These are phyloP conservation scores for Heracleum sosnowskyi DNA, from an alignment of 129 eudicot genomes.

Conservation along the genomic window DNA sequence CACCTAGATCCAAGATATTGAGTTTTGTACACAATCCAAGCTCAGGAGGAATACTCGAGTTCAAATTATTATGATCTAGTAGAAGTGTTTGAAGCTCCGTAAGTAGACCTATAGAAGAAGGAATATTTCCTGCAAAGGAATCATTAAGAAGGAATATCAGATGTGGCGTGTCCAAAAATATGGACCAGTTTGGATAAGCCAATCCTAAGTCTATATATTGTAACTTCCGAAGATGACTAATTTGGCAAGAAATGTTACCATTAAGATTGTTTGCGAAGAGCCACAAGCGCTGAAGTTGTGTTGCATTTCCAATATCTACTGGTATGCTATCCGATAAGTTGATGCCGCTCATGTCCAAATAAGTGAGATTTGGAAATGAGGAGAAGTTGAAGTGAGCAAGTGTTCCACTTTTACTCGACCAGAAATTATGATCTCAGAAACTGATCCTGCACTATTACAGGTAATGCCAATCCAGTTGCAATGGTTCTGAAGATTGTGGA, in stretches of 20 bases:
- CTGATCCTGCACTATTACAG: conserved; percentile 33
- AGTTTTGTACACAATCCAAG: conserved; percentile 59
- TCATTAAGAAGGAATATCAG: too few species aligned
- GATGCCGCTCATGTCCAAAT: conserved; percentile 59
- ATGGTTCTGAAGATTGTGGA: conserved; percentile 30
- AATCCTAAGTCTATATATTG: too few species aligned
- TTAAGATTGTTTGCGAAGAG: conserved; percentile 1
- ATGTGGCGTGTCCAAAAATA: conserved; percentile 24
- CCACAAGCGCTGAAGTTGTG: conserved; percentile 25
- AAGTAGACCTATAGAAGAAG: conserved; percentile 60
- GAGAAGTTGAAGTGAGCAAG: conserved; percentile 38
- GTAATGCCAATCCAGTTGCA: conserved; percentile 67
- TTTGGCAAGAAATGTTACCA: too few species aligned
- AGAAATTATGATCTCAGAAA: conserved; percentile 31
- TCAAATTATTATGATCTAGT: conserved; percentile 35
- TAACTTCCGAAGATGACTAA: too few species aligned
- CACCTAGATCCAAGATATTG: conserved; percentile 40
- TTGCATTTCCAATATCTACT: conserved; percentile 43
- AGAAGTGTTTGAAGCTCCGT: conserved; percentile 29
- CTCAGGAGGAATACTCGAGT: conserved; percentile 55
- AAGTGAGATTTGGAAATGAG: conserved; percentile 46
- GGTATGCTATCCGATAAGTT: conserved; percentile 36
- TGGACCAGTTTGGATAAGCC: too few species aligned
- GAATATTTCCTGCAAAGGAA: conserved; percentile 37
- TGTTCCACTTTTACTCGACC: conserved; percentile 31